Base-by-base conservation (phyloP, 2,329 filamentous ascomycete genomes). In the Aspergillus ochraceus region DNA sequence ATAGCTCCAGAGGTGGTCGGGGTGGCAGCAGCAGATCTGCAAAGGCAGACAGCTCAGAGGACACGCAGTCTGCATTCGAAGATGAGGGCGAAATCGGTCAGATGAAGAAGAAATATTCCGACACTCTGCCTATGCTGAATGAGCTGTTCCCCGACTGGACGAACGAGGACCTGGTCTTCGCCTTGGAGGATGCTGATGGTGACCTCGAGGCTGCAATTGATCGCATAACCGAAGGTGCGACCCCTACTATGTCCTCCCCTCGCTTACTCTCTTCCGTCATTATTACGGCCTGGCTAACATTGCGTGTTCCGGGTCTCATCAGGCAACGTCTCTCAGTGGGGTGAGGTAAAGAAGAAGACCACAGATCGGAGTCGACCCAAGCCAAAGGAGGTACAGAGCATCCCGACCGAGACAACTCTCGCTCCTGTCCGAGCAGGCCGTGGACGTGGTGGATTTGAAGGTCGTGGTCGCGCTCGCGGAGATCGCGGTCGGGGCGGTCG, bases 141-240 rank as follows among this genome's bases (percentile, higher is more conserved):
- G 93, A 97, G 77, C 88, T 98, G 81, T 97, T 97, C 81, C 88
- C 91, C 61, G 90, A 92, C 78, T 98, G 94, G 95, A 94, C 92
- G 69, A 91, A 97, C 73, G 91, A 93, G 77, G 94, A 98, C 77
- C 87, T 98, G 65, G 87, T 98, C 65, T 95, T 95, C 76, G 93
- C 93, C 63, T 84, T 99, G 61, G 88, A 96, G 77, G 95, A 99
- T 82, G 79, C 79, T 51, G 75, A 81, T 60, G 80, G 80, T 63
- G 78, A 81, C 64, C 73, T 81, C 42, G 77, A 80, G 64, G 74
- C 74, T 61, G 79, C 79, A 64, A 79, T 81, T 74, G 79, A 81
- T 68, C 78, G 79, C 70, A 82, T 82, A 59, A 80, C 78, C 65
- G 79, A 81, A 77, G 80, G 80, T 82, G 66, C 52, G 54, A 60